Percentiles rank a stretch among this genome's conserved stretches.
These are phyloP conservation scores for Paramarasmius palmivorus DNA, from an alignment of 1,284 basidiomycete species.

Conservation along the genomic window DNA sequence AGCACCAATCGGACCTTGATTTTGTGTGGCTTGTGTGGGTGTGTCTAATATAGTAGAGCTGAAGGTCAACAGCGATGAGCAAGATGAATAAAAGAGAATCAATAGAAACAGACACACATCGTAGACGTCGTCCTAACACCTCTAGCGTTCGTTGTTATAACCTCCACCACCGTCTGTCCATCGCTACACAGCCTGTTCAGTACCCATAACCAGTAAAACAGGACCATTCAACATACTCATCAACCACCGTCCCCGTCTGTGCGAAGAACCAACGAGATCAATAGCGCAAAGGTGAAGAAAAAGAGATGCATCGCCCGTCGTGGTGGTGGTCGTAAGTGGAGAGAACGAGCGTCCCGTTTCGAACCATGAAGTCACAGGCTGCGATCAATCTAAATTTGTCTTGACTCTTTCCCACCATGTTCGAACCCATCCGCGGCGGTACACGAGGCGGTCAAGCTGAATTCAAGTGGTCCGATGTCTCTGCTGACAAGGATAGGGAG, in stretches of 20 bases:
- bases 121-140: constrained; percentile 45
- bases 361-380: not conserved
- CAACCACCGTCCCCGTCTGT: constrained; percentile 47
- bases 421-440: constrained; percentile 80
- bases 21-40: constrained; percentile 24
- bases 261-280: constrained; percentile 31
- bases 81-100: constrained; percentile 17
- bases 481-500: constrained; percentile 89
- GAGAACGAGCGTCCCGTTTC: not conserved
- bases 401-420: constrained; percentile 45
- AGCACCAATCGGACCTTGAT: constrained; percentile 60
- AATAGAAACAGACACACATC: constrained; percentile 40
- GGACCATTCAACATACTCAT: constrained; percentile 38
- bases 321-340: not conserved
- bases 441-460: constrained; percentile 88
- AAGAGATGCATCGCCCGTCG: constrained; percentile 6
- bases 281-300: constrained; percentile 26
- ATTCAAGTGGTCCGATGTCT: constrained; percentile 91
- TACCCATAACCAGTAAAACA: constrained; percentile 5
- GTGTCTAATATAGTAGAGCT: constrained; percentile 24
- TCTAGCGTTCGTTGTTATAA: constrained; percentile 42
- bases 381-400: not conserved
- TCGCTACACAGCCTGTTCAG: constrained; percentile 32
- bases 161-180: constrained; percentile 56
- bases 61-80: constrained; percentile 20